Evolutionary conservation across 352 stramenopile genomes (phyloP).

Genomic region (Plasmopara muralis): DNA sequence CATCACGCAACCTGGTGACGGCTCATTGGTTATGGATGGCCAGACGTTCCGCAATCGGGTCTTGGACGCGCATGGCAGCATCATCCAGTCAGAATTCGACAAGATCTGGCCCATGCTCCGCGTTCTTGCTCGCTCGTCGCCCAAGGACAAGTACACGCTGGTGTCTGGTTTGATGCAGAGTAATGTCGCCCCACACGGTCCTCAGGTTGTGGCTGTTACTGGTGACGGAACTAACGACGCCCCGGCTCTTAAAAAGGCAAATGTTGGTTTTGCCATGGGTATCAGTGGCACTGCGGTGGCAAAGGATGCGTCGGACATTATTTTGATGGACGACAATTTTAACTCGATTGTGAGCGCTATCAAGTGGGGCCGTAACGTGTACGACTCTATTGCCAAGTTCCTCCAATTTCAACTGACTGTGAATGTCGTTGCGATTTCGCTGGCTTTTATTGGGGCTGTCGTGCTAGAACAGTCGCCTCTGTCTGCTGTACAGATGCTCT

Average conservation of each 20-base stretch:
- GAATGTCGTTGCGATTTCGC: constrained; percentile 89
- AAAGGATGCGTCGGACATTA: constrained; percentile 94
- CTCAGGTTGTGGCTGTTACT: constrained; percentile 93
- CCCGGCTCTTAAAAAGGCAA: constrained; percentile 91
- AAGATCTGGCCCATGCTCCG: constrained; percentile 64
- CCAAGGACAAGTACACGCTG: constrained; percentile 63
- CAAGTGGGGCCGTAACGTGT: constrained; percentile 94
- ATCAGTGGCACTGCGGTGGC: constrained; percentile 91
- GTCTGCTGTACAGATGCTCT: constrained; percentile 94
- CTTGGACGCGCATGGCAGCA: constrained; percentile 43
- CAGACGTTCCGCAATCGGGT: constrained; percentile 44
- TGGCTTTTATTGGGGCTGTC: constrained; percentile 86
- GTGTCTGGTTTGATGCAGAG: constrained; percentile 58
- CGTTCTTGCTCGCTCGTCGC: constrained; percentile 54
- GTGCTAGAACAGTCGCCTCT: constrained; percentile 66
- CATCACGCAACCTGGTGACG: constrained; percentile 38
- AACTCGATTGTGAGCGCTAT: constrained; percentile 93
- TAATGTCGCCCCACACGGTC: constrained; percentile 41
- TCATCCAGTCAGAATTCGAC: constrained; percentile 61
- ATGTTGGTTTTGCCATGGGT: constrained; percentile 94
- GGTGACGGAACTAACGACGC: constrained; percentile 95
- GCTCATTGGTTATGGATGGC: constrained; percentile 53
- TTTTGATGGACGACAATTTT: constrained; percentile 95
- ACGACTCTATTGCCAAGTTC: constrained; percentile 96
- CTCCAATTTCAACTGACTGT: constrained; percentile 96